phyloP scores from a whole-genome alignment of 2,329 filamentous ascomycete genomes.

The Claviceps africana region DNA sequence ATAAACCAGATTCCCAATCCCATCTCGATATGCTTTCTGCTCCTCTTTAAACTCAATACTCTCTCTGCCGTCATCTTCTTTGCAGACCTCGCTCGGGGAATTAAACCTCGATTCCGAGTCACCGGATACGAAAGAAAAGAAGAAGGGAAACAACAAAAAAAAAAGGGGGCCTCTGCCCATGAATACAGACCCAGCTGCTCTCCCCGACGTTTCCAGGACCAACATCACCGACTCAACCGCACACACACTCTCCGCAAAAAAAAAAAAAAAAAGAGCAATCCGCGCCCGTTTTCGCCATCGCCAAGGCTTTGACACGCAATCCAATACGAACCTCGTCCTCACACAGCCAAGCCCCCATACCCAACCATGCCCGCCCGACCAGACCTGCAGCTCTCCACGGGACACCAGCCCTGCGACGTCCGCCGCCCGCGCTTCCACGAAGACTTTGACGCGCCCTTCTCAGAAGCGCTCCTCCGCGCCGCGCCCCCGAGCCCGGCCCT shows the following conservation, averaged over 20 bases:
- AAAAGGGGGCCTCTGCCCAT: too few relatives aligned
- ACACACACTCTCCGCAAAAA: too few relatives aligned
- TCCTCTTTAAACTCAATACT: background rate
- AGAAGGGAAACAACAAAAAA: background rate
- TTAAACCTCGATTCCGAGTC: background rate
- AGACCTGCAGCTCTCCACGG: constrained; percentile 5
- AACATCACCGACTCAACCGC: too few relatives aligned
- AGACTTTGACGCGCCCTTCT: constrained; percentile 26
- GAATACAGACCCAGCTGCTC: background rate
- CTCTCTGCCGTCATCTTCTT: background rate
- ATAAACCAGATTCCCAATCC: background rate
- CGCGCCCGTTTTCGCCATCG: too few relatives aligned
- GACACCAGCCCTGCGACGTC: constrained; percentile 5
- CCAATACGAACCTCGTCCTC: background rate
- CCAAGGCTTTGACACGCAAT: too few relatives aligned
- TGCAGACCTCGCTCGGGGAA: background rate
- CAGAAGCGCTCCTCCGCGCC: constrained; percentile 19
- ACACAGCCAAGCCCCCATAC: background rate
- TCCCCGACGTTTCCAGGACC: background rate
- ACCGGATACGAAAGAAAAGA: background rate
- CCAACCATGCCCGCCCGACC: constrained; percentile 18
- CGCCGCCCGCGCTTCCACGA: constrained; percentile 22
- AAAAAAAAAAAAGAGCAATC: too few relatives aligned
- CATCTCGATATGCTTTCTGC: background rate
- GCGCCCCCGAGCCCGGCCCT: constrained; percentile 13